These are phyloP conservation scores for Rhodomyrtus tomentosa DNA, from an alignment of 345 rosid species.

Conservation along the genomic window DNA sequence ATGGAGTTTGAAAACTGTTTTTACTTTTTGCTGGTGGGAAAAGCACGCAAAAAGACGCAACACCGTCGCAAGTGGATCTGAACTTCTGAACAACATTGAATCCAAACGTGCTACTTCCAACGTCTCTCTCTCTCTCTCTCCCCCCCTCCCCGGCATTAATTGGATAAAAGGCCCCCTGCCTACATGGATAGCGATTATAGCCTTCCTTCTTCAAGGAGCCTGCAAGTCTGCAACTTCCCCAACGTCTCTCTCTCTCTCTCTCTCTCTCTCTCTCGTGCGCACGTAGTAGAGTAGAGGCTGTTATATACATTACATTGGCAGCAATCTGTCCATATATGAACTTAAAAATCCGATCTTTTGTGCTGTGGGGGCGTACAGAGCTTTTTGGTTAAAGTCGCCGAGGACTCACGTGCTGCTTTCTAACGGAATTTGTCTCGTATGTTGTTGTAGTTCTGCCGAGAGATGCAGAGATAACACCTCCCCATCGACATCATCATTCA, in stretches of 20 bases:
- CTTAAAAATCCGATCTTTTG: neutral
- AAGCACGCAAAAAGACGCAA: neutral
- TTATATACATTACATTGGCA: neutral
- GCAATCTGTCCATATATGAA: neutral
- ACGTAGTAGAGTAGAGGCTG: neutral
- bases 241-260: neutral
- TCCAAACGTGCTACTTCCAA: neutral
- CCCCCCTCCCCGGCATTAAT: neutral
- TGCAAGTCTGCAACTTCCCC: neutral
- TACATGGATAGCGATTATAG: neutral
- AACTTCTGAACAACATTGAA: neutral
- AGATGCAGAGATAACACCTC: constrained; percentile 5
- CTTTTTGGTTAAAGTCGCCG: constrained; percentile 15
- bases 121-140: neutral
- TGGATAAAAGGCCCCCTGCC: neutral
- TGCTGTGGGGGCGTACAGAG: neutral
- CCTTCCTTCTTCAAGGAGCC: neutral
- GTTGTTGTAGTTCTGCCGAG: neutral
- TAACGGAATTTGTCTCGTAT: constrained; percentile 17
- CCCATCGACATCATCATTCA: neutral
- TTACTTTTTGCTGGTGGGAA: neutral
- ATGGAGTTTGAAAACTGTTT: neutral
- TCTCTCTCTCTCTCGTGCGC: neutral
- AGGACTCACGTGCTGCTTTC: constrained; percentile 32
- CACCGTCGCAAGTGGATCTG: neutral